Base-by-base conservation (phyloP, 1,284 basidiomycete genomes). In the Ganoderma resinaceum region DNA sequence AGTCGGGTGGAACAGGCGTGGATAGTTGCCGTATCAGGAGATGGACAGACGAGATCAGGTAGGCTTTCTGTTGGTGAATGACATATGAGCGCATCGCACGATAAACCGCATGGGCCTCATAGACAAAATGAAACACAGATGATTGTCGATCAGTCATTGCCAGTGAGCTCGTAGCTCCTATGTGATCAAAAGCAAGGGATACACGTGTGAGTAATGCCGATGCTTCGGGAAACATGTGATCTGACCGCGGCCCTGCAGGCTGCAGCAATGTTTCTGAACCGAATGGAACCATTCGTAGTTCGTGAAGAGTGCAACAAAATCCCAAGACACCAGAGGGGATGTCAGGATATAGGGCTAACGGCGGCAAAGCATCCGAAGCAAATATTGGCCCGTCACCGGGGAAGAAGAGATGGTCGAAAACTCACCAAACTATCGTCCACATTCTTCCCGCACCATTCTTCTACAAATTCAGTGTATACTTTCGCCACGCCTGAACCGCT, bases 381-480 rank as follows among this genome's bases (percentile, higher is more conserved):
- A 23, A 37, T 20, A 7, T 31, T n/a, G 55, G 9, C 55, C 9
- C 18, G 31, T 59, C 35, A 38, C 58, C 58, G 58, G 11, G 4
- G 58, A 59, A 59, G 55, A 18, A 33, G 31, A 35, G 35, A 58
- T 63, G 59, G 38, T 26, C 59, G 62, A 49, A 55, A 59, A 82
- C 89, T 78, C 76, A 92, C 91, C 79, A 93, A 76, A 69, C 81
- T 80, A 33, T 78, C 76, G 69, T 90, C 89, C 18, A 88, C 82
- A 18, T 80, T 76, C 61, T 80, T 79, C 31, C 74, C 78, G 76
- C 84, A 88, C 87, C 88, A 89, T 62, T 85, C 84, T 66, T 83
- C 81, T 16, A 90, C 82, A 76, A 92, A 92, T 53, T 80, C 78
- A 18, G 83, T 82, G 76, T 93, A 93, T 49, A 83, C 81, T n/a